Evolutionary conservation across 768 basidiomycete genomes (phyloP), one percentile per base, ranked within the genome.

Genomic region (Termitomyces eurrhizus): DNA sequence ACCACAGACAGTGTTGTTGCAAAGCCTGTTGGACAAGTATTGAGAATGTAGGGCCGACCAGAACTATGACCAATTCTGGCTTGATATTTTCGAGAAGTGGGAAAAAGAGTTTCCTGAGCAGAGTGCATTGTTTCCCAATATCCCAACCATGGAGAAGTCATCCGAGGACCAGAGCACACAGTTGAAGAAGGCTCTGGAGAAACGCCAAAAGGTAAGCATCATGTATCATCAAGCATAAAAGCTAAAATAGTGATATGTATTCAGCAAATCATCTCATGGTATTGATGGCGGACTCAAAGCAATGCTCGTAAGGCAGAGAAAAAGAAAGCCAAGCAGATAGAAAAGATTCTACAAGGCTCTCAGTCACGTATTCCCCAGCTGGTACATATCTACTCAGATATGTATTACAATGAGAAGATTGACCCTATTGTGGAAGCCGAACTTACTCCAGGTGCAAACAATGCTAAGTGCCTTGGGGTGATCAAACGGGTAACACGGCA

Each of bases 231-330:
- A 18, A 35, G 35, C 18, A 51, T 51, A 4, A 51, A 51, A 51
- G 50, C 7, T 12, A n/a, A 51, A 51, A 51, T 51, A n/a, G 9
- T 51, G 1, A 46, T 46, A 11, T 4, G 50, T 50, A 7, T 16
- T 51, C 33, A 62, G 61, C 61, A 58, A 54, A 44, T 57, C 1
- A 33, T 24, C 7, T 41, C 52, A 1, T 62, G 45, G 56, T 62
- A 24, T 26, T 7, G 46, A 21, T 62, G 51, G 56, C 24, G 32
- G 8, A 36, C 55, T 8, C 35, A 37, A 3, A 57, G 49, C 6
- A 45, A 48, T 37, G 56, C 44, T 7, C 37, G 37, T 3, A 50
- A 51, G 26, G 60, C 44, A 18, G 51, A 36, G 9, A 45, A 11
- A 24, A 52, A 62, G n/a, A 35, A 41, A 5, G 7, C 39, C 9